These are phyloP conservation scores for Gracilaria caudata DNA, from an alignment of 23 red algal genomes.

Conservation along the genomic window DNA sequence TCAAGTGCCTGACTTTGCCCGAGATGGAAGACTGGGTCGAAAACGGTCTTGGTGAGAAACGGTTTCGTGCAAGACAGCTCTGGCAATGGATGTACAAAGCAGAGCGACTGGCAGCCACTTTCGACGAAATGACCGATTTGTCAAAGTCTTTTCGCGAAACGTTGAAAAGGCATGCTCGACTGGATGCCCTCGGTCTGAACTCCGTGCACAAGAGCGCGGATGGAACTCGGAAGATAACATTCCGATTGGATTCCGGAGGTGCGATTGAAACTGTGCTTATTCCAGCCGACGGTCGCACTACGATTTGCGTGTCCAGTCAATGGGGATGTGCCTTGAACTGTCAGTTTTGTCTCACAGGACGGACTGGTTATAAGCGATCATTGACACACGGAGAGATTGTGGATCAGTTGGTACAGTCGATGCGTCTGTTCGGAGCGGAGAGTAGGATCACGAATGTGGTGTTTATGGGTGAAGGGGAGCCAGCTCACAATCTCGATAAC, in stretches of 20 bases:
- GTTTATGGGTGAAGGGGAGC: conserved; percentile 98
- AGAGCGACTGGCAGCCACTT: conserved; percentile 46
- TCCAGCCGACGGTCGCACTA: conserved; percentile 77
- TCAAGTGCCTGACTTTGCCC: conserved; percentile 72
- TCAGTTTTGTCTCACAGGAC: conserved; percentile 95
- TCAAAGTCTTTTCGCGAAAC: conserved; percentile 70
- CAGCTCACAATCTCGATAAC: conserved; percentile 89
- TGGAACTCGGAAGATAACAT: conserved; percentile 91
- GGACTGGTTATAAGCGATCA: conserved; percentile 76
- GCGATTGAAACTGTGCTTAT: conserved; percentile 92
- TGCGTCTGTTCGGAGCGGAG: conserved; percentile 60
- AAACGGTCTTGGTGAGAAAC: conserved; percentile 59
- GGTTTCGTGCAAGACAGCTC: conserved; percentile 91
- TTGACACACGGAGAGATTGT: conserved; percentile 91
- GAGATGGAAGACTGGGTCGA: conserved; percentile 84
- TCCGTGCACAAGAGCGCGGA: conserved; percentile 74
- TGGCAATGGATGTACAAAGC: conserved; percentile 93
- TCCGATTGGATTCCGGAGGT: conserved; percentile 54
- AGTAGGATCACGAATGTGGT: conserved; percentile 84
- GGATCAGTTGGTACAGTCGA: conserved; percentile 87
- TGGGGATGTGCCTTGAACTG: conserved; percentile 94
- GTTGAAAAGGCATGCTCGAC: conserved; percentile 35
- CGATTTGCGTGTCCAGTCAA: conserved; percentile 89
- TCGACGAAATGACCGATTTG: conserved; percentile 93
- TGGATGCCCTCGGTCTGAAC: conserved; percentile 72